Evolutionary conservation across 192 early-diverging fungal genomes (phyloP).

Genomic region (Phlyctochytrium arcticum): DNA sequence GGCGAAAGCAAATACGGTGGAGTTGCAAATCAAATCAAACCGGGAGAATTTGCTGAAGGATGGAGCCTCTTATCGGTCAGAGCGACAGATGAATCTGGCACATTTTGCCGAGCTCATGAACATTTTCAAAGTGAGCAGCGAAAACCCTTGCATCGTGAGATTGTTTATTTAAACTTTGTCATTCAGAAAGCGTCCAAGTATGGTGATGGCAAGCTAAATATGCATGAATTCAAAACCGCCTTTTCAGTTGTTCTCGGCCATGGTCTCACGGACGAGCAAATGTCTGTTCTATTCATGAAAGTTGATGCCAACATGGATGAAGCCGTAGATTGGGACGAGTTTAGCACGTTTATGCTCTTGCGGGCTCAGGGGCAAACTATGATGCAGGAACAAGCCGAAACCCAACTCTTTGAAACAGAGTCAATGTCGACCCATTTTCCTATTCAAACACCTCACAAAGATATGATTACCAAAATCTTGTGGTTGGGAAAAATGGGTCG

Average conservation of each 20-base stretch:
- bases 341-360: conserved; percentile 53
- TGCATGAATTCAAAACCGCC: conserved; percentile 45
- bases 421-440: not conserved
- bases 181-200: not conserved
- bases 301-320: conserved; percentile 57
- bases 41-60: conserved; percentile 40
- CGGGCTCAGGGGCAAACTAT: conserved; percentile 42
- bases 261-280: conserved; percentile 49
- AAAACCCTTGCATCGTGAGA: not conserved
- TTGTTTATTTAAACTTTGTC: not conserved
- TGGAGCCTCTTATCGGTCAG: conserved; percentile 40
- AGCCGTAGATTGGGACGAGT: conserved; percentile 56
- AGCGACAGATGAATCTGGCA: conserved; percentile 48
- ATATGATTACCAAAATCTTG: conserved; percentile 36
- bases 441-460: conserved; percentile 38
- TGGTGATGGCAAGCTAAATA: conserved; percentile 9
- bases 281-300: conserved; percentile 55
- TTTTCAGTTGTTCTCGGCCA: conserved; percentile 45
- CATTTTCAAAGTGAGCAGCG: conserved; percentile 34
- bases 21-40: conserved; percentile 2
- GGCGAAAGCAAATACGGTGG: conserved; percentile 12
- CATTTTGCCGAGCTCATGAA: conserved; percentile 47
- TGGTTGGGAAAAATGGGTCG: conserved; percentile 21
- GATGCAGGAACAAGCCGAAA: conserved; percentile 46
- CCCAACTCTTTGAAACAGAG: conserved; percentile 31